Base-by-base conservation (phyloP, 129 eudicot genomes). In the Logfia minima region DNA sequence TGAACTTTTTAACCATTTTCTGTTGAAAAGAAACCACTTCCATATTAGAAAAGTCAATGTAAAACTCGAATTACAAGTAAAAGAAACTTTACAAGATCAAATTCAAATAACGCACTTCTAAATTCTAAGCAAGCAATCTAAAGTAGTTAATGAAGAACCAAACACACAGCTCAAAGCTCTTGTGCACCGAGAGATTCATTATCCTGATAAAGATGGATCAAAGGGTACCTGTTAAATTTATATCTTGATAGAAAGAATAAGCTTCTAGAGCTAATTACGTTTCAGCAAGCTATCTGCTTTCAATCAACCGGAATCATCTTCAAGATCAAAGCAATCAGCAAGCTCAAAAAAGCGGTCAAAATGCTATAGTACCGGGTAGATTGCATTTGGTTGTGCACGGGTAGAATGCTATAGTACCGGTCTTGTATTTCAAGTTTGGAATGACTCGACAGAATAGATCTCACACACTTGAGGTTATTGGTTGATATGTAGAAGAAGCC, bases 241-340 rank as follows among this genome's bases (percentile, higher is more conserved):
- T 62, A 24, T 34, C 65, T 76, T 65, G 70, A 63, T 58, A 52
- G 37, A 48, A 52, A 24, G 61, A 77, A 77, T 70, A 37, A 77
- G 34, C 75, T 76, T 29, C 80, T 80, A 37, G 6, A 55, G 13
- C 32, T 80, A 79, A 56, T 41, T 11, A 74, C 56, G 84, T 60
- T 64, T 48, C 6, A 14, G 55, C 18, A 78, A 48, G 55, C 18
- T 71, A 60, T 29, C 1, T 48, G 4, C 18, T 48, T 48, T 48
- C 55, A 48, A 48, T 48, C 55, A 58, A 85, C 86, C 13, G 85
- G 82, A 65, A 85, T 80, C 85, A 62, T 70, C 83, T 95, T 95
- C 71, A 95, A 82, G 37, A 43, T 69, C 5, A 82, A 94, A 23
- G 97, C 96, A 78, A 95, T 83, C 65, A 96, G 99, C 99, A 95